Evolutionary conservation across 1,284 basidiomycete genomes (phyloP), one percentile per base, ranked within the genome.

Genomic region (Rhodotorula sp.): DNA sequence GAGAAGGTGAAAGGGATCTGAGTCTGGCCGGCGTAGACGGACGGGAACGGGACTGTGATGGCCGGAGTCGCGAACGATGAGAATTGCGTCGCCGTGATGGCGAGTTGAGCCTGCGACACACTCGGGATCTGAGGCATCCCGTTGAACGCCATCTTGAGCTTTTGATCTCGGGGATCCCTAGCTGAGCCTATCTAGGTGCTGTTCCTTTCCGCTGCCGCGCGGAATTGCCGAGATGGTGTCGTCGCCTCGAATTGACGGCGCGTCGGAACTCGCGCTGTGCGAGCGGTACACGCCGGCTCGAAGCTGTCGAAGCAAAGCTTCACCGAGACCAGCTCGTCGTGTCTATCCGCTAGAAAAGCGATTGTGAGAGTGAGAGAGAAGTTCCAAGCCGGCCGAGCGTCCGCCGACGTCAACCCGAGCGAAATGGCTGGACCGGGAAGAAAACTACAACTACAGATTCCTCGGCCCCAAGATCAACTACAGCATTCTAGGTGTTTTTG

Each of bases 31-130:
- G 44, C 68, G 60, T 73, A 73, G n/a, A 45, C 62, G 18, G 68
- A 67, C 4, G 71, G 71, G 66, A 73, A 73, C 26, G 71, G 68
- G 62, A 73, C 71, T 24, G 65, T 62, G 65, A 73, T 70, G 62
- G 68, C 68, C 17, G 71, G 71, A 0, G 71, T 73, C 20, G 62
- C 69, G 44, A 70, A 73, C 12, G 54, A 59, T 17, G 33, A 51
- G 62, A 61, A 73, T 33, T 45, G 46, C 20, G 58, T 56, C 14
- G 60, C 65, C 12, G 71, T 73, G 42, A 73, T 46, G 33, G 29
- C 22, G 56, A 73, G 68, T 30, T 56, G 3, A 33, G 15, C 48
- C 29, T 65, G 64, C 20, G 48, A 45, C 37, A 54, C 64, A 6
- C 33, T 22, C 20, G 64, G 64, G 42, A 65, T 44, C 49, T 44